phyloP scores from a whole-genome alignment of 2,329 filamentous ascomycete species.

The Magnaporthiopsis poae region DNA sequence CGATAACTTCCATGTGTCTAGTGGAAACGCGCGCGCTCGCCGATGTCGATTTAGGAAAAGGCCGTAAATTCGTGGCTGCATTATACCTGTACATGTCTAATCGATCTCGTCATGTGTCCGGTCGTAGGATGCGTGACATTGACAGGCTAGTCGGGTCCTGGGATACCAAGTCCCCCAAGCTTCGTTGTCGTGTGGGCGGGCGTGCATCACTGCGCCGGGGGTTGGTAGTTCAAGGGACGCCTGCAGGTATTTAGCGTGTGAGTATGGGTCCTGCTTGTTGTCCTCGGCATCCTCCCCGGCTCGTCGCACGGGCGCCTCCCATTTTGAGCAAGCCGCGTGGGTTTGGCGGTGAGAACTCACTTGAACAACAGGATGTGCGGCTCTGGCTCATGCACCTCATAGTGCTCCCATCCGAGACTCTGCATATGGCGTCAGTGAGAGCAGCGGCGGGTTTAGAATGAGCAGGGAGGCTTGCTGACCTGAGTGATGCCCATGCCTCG shows the following conservation, averaged over 20 bases:
- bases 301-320: neutral
- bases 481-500: slow-evolving; percentile 92
- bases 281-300: neutral
- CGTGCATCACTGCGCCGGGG: slow-evolving; percentile 45
- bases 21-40: neutral
- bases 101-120: slow-evolving; percentile 6
- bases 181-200: neutral
- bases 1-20: slow-evolving; percentile 1
- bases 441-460: neutral
- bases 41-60: slow-evolving; percentile 5
- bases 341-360: slow-evolving; percentile 43
- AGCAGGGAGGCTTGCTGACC: slow-evolving; percentile 40
- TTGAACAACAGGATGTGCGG: slow-evolving; percentile 98
- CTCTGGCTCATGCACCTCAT: slow-evolving; percentile 97
- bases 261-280: neutral
- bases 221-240: slow-evolving; percentile 75
- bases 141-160: neutral
- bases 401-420: slow-evolving; percentile 98
- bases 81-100: slow-evolving; percentile 11
- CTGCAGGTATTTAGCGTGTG: slow-evolving; percentile 32
- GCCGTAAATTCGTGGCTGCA: slow-evolving; percentile 10
- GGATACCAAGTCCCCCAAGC: neutral
- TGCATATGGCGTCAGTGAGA: slow-evolving; percentile 27
- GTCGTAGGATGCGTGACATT: slow-evolving; percentile 1
- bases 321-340: neutral